These are phyloP conservation scores for Lachnellula suecica DNA, from an alignment of 2,329 filamentous ascomycete species.

Conservation along the genomic window DNA sequence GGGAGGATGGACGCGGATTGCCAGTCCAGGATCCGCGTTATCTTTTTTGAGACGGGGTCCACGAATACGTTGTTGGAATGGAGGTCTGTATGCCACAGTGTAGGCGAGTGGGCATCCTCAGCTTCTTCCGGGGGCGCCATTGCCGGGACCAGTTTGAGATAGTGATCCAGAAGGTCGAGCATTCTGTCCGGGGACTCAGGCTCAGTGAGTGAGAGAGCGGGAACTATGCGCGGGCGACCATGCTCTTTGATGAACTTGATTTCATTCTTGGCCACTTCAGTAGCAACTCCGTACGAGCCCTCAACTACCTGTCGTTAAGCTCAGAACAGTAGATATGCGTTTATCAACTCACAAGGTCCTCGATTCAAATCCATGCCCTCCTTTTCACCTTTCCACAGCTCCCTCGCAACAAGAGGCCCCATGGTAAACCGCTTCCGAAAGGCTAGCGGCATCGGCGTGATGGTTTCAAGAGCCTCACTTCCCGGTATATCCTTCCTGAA, in stretches of 20 bases:
- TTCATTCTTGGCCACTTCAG: constrained; percentile 17
- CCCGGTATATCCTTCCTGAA: constrained; percentile 12
- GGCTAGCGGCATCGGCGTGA: background rate
- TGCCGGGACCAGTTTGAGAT: constrained; percentile 19
- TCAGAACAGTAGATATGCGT: too few species aligned
- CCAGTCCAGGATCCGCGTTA: constrained; percentile 18
- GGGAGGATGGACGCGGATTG: constrained; percentile 13
- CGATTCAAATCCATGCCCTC: constrained; percentile 10
- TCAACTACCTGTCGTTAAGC: constrained; percentile 5
- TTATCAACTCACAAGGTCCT: constrained; percentile 16
- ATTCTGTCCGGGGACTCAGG: constrained; percentile 17
- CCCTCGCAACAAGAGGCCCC: constrained; percentile 7
- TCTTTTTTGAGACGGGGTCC: constrained; percentile 20
- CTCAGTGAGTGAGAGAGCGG: constrained; percentile 12
- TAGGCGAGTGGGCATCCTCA: constrained; percentile 17
- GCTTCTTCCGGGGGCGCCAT: constrained; percentile 11
- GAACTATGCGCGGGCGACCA: constrained; percentile 16
- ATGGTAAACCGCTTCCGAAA: constrained; percentile 9
- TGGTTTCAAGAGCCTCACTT: constrained; percentile 5
- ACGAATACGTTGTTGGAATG: constrained; percentile 27
- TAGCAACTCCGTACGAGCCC: constrained; percentile 4
- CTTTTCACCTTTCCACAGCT: constrained; percentile 9
- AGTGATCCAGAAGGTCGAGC: constrained; percentile 15
- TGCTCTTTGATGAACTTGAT: constrained; percentile 14
- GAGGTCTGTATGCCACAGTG: constrained; percentile 26